Conservation (phyloP, 1,139 yeast species). For the Suhomyces terraborum region DNA sequence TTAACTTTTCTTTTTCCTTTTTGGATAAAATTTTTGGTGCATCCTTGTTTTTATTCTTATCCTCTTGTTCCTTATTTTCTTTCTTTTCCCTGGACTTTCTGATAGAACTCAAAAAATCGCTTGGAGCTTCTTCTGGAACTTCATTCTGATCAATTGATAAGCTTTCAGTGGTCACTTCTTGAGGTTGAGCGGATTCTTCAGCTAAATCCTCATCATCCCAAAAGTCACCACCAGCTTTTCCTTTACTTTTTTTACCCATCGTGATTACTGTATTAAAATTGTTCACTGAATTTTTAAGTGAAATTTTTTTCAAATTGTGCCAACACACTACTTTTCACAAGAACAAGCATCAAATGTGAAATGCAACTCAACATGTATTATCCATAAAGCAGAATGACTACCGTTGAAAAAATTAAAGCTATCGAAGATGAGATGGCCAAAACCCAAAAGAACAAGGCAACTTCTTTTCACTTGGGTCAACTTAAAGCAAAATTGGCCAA, state of each 20-base stretch:
- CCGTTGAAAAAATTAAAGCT: conserved; percentile 86
- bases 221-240: conserved; percentile 61
- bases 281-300: conserved; percentile 10
- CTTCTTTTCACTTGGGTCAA: conserved; percentile 95
- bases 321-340: conserved; percentile 15
- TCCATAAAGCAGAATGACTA: conserved; percentile 56
- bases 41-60: conserved; percentile 45
- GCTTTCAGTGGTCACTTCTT: conserved; percentile 42
- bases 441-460: conserved; percentile 95
- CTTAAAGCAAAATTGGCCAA: conserved; percentile 95
- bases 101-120: conserved; percentile 81
- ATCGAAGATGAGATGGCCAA: conserved; percentile 95
- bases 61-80: conserved; percentile 56
- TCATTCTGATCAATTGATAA: conserved; percentile 25
- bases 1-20: conserved; percentile 96
- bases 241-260: conserved; percentile 53
- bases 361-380: background rate
- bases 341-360: conserved; percentile 9
- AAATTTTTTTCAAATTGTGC: conserved; percentile 17
- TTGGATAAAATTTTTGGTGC: conserved; percentile 83
- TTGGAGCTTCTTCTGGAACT: conserved; percentile 40
- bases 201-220: conserved; percentile 83
- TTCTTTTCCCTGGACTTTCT: conserved; percentile 78
- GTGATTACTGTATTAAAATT: conserved; percentile 5
- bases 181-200: conserved; percentile 56